These are phyloP conservation scores for Amanita pallidorosea DNA, from an alignment of 768 basidiomycete species.

Conservation along the genomic window DNA sequence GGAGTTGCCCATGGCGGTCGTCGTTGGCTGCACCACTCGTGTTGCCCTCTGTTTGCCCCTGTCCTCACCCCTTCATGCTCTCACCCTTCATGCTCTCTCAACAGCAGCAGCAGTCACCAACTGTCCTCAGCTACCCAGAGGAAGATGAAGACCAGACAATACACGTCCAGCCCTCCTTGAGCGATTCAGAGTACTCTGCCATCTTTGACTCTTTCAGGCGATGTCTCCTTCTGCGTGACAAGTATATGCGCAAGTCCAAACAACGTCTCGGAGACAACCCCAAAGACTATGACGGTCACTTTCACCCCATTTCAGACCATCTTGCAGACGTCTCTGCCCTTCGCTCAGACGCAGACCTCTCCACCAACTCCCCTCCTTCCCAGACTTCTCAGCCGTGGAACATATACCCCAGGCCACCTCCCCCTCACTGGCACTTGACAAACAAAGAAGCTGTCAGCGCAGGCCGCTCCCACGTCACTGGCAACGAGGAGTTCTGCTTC, in stretches of 20 bases:
- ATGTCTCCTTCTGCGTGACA: constrained; percentile 89
- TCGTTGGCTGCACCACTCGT: background rate
- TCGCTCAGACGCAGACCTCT: constrained; percentile 44
- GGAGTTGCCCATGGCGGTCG: constrained; percentile 12
- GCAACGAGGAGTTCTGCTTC: constrained; percentile 52
- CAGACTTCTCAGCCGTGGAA: constrained; percentile 52
- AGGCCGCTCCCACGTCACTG: constrained; percentile 18
- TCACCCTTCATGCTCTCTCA: constrained; percentile 1
- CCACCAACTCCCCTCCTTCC: constrained; percentile 13
- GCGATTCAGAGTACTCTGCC: constrained; percentile 36
- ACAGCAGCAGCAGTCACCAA: constrained; percentile 51
- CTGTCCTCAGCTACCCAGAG: constrained; percentile 22
- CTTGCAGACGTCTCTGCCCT: constrained; percentile 57
- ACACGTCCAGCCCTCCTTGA: constrained; percentile 18
- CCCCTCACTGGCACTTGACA: constrained; percentile 92
- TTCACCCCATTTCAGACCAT: constrained; percentile 56
- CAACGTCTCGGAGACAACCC: constrained; percentile 96
- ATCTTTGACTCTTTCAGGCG: constrained; percentile 67
- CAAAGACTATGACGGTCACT: constrained; percentile 75
- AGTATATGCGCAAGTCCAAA: constrained; percentile 81
- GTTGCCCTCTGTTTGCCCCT: constrained; percentile 4
- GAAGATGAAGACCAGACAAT: constrained; percentile 11
- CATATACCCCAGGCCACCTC: constrained; percentile 88
- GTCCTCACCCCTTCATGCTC: constrained; percentile 18
- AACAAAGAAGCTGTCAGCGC: constrained; percentile 36